These are phyloP conservation scores for Plasmodium coatneyi DNA, from an alignment of 169 alveolate genomes.

Conservation along the genomic window DNA sequence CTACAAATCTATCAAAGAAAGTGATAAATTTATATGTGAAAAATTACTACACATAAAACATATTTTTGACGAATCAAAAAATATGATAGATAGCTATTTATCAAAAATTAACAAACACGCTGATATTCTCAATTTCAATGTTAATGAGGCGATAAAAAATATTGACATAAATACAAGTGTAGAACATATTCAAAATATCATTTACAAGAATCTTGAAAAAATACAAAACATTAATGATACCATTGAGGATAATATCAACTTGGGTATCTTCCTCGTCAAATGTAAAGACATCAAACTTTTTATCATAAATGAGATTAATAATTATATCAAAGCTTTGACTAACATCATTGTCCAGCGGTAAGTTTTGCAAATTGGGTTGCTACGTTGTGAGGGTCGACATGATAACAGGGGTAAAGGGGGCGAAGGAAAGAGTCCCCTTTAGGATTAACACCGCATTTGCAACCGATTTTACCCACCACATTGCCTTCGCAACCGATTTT, in stretches of 20 bases:
- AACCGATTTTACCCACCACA: background rate
- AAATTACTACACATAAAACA: slow-evolving; percentile 35
- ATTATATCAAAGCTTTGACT: slow-evolving; percentile 51
- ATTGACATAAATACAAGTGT: slow-evolving; percentile 72
- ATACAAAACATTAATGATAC: slow-evolving; percentile 71
- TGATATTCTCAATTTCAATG: slow-evolving; percentile 61
- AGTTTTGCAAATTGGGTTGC: background rate
- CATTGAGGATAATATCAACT: slow-evolving; percentile 56
- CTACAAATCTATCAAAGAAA: slow-evolving; percentile 67
- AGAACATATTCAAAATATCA: slow-evolving; percentile 70
- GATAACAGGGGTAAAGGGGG: background rate
- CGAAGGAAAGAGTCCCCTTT: background rate
- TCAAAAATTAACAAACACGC: slow-evolving; percentile 62
- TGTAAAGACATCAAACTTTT: slow-evolving; percentile 62
- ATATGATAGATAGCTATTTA: slow-evolving; percentile 34
- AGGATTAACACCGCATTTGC: background rate
- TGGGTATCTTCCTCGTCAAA: slow-evolving; percentile 57
- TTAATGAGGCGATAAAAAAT: slow-evolving; percentile 70
- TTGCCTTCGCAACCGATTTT: too few species aligned
- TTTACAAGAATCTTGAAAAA: slow-evolving; percentile 51
- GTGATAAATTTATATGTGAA: slow-evolving; percentile 55
- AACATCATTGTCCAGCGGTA: slow-evolving; percentile 71
- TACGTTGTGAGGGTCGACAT: background rate
- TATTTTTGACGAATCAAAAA: slow-evolving; percentile 63
- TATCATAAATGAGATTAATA: slow-evolving; percentile 62